Base-by-base conservation (phyloP, 345 rosid genomes). In the Moringa oleifera region DNA sequence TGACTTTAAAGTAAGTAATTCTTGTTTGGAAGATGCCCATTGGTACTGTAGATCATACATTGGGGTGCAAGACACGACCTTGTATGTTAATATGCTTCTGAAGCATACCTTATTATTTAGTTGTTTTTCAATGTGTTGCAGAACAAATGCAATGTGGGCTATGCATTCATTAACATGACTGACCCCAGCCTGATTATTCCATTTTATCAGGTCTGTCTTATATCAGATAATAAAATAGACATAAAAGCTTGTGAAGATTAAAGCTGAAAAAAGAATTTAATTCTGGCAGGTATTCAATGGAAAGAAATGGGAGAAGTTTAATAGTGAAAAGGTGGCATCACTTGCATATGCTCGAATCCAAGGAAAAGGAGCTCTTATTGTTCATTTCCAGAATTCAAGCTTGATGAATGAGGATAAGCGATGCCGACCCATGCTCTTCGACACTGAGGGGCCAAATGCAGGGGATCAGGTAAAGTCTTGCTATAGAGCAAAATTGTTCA, bases 81-180 rank as follows among this genome's bases (percentile, higher is more conserved):
- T 11, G 28, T 20, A 51, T 59, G 13, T 41, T 33, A 59, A 24
- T 57, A 23, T 47, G 31, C 20, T 65, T 50, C 3, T 49, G 50
- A n/a, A 23, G 57, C 20, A 13, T 19, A 21, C 17, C 46, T 7
- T 33, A 28, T 68, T 0, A 22, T 57, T 60, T 23, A 57, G 47
- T 61, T 68, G 55, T 20, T 18, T 57, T 55, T 61, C n/a, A n/a
- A n/a, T n/a, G n/a, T n/a, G n/a, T 60, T 53, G 58, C 87, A 90
- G 97, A 90, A 90, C 76, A 90, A 90, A 71, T 90, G 97, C 83
- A 90, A 90, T 47, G 97, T 90, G 70, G 97, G 97, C 53, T 90
- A 90, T 75, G 95, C 97, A 36, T 90, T 90, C 70, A 85, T 90
- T 80, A 90, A 90, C 80, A 79, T 90, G 82, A 77, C 75, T 23